phyloP scores from a whole-genome alignment of 2,329 filamentous ascomycete species.

The Colletotrichum salicis region DNA sequence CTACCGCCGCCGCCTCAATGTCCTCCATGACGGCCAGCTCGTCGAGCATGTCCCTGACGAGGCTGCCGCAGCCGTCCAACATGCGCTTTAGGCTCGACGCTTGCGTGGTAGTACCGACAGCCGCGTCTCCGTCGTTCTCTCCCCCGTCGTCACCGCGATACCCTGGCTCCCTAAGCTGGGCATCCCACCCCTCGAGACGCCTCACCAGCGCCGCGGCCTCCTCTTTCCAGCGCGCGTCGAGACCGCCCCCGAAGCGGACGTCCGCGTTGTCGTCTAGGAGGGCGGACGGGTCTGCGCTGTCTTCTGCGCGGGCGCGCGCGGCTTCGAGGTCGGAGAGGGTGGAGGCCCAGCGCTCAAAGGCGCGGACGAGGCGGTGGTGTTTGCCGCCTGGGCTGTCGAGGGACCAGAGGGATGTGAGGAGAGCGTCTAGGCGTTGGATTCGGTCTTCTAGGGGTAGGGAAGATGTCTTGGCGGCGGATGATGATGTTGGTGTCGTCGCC shows the following conservation, averaged over 20 bases:
- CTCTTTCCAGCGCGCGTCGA: slow-evolving; percentile 68
- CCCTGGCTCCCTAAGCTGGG: slow-evolving; percentile 57
- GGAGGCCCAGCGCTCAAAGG: slow-evolving; percentile 70
- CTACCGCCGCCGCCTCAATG: slow-evolving; percentile 67
- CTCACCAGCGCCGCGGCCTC: slow-evolving; percentile 64
- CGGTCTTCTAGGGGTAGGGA: slow-evolving; percentile 60
- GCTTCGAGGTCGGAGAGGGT: slow-evolving; percentile 58
- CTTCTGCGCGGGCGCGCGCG: slow-evolving; percentile 51
- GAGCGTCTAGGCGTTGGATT: slow-evolving; percentile 66
- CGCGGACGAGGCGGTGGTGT: slow-evolving; percentile 63
- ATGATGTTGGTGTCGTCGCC: slow-evolving; percentile 45
- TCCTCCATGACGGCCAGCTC: slow-evolving; percentile 71
- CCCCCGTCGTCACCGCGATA: slow-evolving; percentile 42
- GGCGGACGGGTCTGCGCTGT: slow-evolving; percentile 40
- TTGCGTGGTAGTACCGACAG: slow-evolving; percentile 13
- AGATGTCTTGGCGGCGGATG: not conserved
- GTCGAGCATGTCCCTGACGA: slow-evolving; percentile 69
- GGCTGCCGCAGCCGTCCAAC: slow-evolving; percentile 56
- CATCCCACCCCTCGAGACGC: slow-evolving; percentile 65
- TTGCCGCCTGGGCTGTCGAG: slow-evolving; percentile 66
- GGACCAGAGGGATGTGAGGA: slow-evolving; percentile 67
- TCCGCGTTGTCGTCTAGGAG: slow-evolving; percentile 48
- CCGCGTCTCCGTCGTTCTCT: slow-evolving; percentile 30
- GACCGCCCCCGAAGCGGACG: slow-evolving; percentile 62
- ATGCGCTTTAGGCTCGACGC: slow-evolving; percentile 57